Evolutionary conservation across 2,329 filamentous ascomycete species (phyloP).

Genomic region (Cladosporium sp.): DNA sequence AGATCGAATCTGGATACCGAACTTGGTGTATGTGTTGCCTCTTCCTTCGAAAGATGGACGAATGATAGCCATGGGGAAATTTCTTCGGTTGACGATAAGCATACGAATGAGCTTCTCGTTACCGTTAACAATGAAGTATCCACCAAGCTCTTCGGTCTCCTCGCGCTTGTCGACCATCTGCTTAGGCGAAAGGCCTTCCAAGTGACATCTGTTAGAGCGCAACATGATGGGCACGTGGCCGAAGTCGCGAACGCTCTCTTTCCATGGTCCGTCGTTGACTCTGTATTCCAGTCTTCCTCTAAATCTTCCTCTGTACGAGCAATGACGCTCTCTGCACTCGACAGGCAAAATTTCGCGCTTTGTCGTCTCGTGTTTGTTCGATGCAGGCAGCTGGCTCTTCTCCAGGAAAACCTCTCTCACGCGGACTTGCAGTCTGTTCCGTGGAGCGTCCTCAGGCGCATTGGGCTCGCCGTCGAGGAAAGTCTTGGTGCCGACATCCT

Average conservation of each 20-base stretch:
- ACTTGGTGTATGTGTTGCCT: slow-evolving; percentile 82
- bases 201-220: slow-evolving; percentile 84
- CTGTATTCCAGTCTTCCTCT: slow-evolving; percentile 78
- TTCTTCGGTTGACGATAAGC: slow-evolving; percentile 82
- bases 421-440: slow-evolving; percentile 71
- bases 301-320: slow-evolving; percentile 83
- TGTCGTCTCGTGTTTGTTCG: slow-evolving; percentile 74
- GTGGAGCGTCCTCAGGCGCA: slow-evolving; percentile 49
- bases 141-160: slow-evolving; percentile 92
- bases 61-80: slow-evolving; percentile 92
- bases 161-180: slow-evolving; percentile 83
- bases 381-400: slow-evolving; percentile 71
- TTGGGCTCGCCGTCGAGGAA: slow-evolving; percentile 72
- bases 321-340: slow-evolving; percentile 91
- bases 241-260: slow-evolving; percentile 78
- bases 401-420: slow-evolving; percentile 80
- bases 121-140: slow-evolving; percentile 96
- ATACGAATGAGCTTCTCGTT: slow-evolving; percentile 96
- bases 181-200: slow-evolving; percentile 79
- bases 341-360: slow-evolving; percentile 85
- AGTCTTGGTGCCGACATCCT: slow-evolving; percentile 84
- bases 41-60: slow-evolving; percentile 86
- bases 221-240: slow-evolving; percentile 92
- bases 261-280: slow-evolving; percentile 81
- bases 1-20: slow-evolving; percentile 84